Evolutionary conservation across 768 basidiomycete genomes (phyloP).

Genomic region (Hypholoma sublateritium): DNA sequence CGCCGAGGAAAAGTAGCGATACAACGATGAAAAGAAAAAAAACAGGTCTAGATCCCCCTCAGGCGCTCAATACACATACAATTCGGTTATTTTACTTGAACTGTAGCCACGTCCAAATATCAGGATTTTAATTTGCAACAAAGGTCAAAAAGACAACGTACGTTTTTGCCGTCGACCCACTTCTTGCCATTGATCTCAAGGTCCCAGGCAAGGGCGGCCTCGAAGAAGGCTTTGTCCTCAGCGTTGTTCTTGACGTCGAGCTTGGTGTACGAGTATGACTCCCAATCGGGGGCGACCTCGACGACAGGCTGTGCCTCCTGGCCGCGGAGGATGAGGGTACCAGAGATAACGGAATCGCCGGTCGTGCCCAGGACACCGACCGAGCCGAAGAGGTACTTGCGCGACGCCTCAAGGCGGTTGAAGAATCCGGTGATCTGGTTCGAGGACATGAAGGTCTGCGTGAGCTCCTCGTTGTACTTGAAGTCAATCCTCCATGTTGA

Average conservation of each 20-base stretch:
- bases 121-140: not conserved
- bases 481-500: conserved; percentile 92
- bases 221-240: conserved; percentile 87
- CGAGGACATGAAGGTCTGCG: conserved; percentile 89
- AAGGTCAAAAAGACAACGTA: conserved; percentile 41
- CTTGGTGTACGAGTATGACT: conserved; percentile 80
- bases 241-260: conserved; percentile 67
- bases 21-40: conserved; percentile 8
- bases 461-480: conserved; percentile 96
- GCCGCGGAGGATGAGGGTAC: conserved; percentile 83
- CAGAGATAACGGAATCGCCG: conserved; percentile 80
- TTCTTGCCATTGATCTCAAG: conserved; percentile 83
- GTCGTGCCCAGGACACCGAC: conserved; percentile 83
- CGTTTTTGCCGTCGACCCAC: conserved; percentile 90
- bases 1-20: not conserved
- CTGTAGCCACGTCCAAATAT: not conserved
- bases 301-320: conserved; percentile 69
- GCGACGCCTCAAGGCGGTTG: conserved; percentile 95
- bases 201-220: conserved; percentile 93
- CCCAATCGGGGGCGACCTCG: conserved; percentile 86
- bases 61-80: not conserved
- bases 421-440: conserved; percentile 96
- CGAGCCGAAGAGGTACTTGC: conserved; percentile 95
- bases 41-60: conserved; percentile 2
- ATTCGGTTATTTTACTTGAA: conserved; percentile 3